Percentiles rank a stretch among this genome's conserved stretches.
These are phyloP conservation scores for Ophiocordyceps australis DNA, from an alignment of 2,329 filamentous ascomycete genomes.

Conservation along the genomic window DNA sequence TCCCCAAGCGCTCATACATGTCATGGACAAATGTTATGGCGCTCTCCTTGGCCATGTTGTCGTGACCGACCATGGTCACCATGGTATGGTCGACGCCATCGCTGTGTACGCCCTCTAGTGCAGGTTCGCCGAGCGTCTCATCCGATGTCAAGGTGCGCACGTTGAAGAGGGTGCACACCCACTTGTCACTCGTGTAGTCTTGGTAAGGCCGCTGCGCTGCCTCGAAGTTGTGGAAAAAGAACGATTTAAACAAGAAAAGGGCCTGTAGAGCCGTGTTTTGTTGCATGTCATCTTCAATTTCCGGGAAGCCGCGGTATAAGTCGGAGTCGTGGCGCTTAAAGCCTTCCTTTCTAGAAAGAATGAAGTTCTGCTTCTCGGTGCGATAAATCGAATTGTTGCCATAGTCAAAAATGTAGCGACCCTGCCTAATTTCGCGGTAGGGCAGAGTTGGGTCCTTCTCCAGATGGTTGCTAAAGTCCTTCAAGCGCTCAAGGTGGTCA, in stretches of 20 bases:
- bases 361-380: conserved; percentile 11
- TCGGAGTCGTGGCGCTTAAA: conserved; percentile 13
- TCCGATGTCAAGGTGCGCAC: conserved; percentile 11
- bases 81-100: conserved; percentile 15
- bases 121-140: conserved; percentile 11
- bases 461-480: conserved; percentile 7
- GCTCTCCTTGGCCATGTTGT: conserved; percentile 10
- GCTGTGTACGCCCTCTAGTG: conserved; percentile 13
- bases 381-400: conserved; percentile 7
- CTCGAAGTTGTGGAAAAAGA: conserved; percentile 8
- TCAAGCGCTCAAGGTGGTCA: conserved; percentile 7
- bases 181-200: conserved; percentile 9
- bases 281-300: conserved; percentile 10
- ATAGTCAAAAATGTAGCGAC: conserved; percentile 10
- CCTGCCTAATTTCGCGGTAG: conserved; percentile 8
- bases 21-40: conserved; percentile 12
- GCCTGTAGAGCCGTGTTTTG: conserved; percentile 12
- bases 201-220: conserved; percentile 7
- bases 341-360: conserved; percentile 10
- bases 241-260: conserved; percentile 11
- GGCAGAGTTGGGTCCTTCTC: conserved; percentile 10
- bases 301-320: conserved; percentile 9
- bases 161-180: conserved; percentile 11
- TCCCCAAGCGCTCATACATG: conserved; percentile 8
- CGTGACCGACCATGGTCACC: conserved; percentile 10